Evolutionary conservation across 805 yeast genomes (phyloP).

Genomic region (Metschnikowia cubensis): DNA sequence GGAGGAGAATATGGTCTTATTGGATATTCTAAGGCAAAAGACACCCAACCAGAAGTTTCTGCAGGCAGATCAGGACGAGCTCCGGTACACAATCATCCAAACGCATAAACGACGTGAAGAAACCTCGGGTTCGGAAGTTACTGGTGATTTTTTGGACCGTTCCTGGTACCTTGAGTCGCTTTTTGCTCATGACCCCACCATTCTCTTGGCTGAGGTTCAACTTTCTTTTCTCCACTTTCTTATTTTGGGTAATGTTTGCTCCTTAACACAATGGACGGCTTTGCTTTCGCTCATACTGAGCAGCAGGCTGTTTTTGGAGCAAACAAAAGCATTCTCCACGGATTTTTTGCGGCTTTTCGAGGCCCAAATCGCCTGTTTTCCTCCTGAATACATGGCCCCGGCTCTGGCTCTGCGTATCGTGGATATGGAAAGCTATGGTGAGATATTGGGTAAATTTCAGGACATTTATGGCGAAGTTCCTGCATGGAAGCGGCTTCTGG

Average conservation of each 20-base stretch:
- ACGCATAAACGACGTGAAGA: slow-evolving; percentile 32
- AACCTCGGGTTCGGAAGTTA: slow-evolving; percentile 31
- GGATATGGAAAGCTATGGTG: slow-evolving; percentile 17
- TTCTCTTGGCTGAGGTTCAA: slow-evolving; percentile 52
- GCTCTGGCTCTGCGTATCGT: slow-evolving; percentile 16
- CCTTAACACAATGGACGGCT: slow-evolving; percentile 61
- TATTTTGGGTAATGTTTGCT: slow-evolving; percentile 58
- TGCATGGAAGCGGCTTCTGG: slow-evolving; percentile 18
- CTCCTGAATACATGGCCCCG: slow-evolving; percentile 37
- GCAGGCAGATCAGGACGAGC: slow-evolving; percentile 30
- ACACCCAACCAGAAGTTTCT: slow-evolving; percentile 17
- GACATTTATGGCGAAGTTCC: slow-evolving; percentile 8
- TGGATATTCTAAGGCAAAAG: slow-evolving; percentile 28
- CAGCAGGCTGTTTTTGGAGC: slow-evolving; percentile 20
- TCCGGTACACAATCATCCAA: slow-evolving; percentile 42
- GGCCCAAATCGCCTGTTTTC: slow-evolving; percentile 38
- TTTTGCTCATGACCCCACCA: slow-evolving; percentile 25
- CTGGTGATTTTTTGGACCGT: slow-evolving; percentile 54
- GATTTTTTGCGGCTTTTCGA: slow-evolving; percentile 29
- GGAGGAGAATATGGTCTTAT: slow-evolving; percentile 44
- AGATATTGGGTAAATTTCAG: slow-evolving; percentile 21
- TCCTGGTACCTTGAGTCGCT: slow-evolving; percentile 51
- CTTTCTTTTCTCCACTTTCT: slow-evolving; percentile 46
- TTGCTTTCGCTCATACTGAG: slow-evolving; percentile 42
- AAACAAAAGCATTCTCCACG: slow-evolving; percentile 23